These are phyloP conservation scores for Monosporascus sp. DNA, from an alignment of 2,329 filamentous ascomycete genomes.

Conservation along the genomic window DNA sequence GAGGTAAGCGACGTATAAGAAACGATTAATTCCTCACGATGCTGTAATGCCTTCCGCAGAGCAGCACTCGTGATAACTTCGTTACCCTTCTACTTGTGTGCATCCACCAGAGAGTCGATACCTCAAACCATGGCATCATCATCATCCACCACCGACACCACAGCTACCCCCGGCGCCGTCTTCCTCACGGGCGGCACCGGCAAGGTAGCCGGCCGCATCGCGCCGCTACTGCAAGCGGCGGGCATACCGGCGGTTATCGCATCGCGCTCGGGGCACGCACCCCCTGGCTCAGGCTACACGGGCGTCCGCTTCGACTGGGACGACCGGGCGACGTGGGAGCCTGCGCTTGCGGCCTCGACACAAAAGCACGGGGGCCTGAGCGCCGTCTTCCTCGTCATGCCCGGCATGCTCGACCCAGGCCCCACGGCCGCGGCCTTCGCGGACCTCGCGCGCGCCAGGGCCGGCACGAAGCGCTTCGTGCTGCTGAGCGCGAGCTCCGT, in stretches of 20 bases:
- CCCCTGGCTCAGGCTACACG: constrained; percentile 6
- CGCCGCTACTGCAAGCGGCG: constrained; percentile 26
- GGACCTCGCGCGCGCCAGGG: constrained; percentile 29
- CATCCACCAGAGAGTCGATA: neutral
- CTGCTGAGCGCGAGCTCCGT: constrained; percentile 35
- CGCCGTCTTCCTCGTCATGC: constrained; percentile 37
- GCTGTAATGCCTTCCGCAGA: too few relatives aligned
- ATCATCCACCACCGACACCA: constrained; percentile 4
- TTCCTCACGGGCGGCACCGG: constrained; percentile 41
- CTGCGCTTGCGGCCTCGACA: constrained; percentile 19
- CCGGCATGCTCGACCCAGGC: constrained; percentile 26
- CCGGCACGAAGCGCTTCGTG: constrained; percentile 37
- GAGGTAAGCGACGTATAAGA: too few relatives aligned
- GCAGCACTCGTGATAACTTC: too few relatives aligned
- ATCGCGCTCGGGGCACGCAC: constrained; percentile 28
- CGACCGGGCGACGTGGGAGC: constrained; percentile 35
- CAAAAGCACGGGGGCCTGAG: constrained; percentile 17
- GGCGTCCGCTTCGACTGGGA: constrained; percentile 40
- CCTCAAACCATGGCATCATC: constrained; percentile 1
- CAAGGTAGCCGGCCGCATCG: constrained; percentile 37
- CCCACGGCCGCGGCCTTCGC: constrained; percentile 35
- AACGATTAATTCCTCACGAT: too few relatives aligned
- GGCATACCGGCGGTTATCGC: constrained; percentile 30
- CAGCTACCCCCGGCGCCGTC: constrained; percentile 14
- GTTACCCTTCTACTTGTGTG: neutral